These are phyloP conservation scores for Linderniella brevidens DNA, from an alignment of 257 asterid species.

Conservation along the genomic window DNA sequence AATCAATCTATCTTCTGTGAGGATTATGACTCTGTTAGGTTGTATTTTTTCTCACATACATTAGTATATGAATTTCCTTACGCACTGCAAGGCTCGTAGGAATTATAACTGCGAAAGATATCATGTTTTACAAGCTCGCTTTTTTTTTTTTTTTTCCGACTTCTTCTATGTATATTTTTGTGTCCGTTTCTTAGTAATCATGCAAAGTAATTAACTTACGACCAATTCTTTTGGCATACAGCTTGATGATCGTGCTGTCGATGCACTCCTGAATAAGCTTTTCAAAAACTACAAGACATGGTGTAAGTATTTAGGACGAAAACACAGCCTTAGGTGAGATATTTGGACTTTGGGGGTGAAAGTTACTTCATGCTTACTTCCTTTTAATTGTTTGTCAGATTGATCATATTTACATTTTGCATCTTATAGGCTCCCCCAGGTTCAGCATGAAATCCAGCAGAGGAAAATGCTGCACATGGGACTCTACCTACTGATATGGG, in stretches of 20 bases:
- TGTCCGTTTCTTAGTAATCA: slow-evolving; percentile 6
- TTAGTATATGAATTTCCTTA: neutral
- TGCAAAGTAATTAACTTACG: slow-evolving; percentile 10
- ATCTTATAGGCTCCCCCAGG: slow-evolving; percentile 74
- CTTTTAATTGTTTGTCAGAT: slow-evolving; percentile 3
- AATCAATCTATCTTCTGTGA: slow-evolving; percentile 10
- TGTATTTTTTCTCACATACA: neutral
- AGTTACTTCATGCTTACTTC: neutral
- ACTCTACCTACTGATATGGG: slow-evolving; percentile 97
- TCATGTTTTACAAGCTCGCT: neutral
- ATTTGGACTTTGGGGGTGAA: slow-evolving; percentile 4
- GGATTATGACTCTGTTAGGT: slow-evolving; percentile 2
- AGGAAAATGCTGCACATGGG: slow-evolving; percentile 93
- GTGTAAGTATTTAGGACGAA: slow-evolving; percentile 92
- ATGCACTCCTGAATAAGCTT: slow-evolving; percentile 76
- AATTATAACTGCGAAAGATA: too few relatives aligned
- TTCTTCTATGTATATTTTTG: neutral
- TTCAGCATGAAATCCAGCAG: slow-evolving; percentile 66
- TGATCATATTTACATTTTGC: slow-evolving; percentile 9
- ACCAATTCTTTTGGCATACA: slow-evolving; percentile 13
- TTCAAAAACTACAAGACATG: slow-evolving; percentile 97
- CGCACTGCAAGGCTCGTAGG: too few relatives aligned
- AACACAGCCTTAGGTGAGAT: slow-evolving; percentile 84
- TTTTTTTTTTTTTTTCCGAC: neutral
- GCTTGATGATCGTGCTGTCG: slow-evolving; percentile 96